Percentiles rank a stretch among this genome's conserved stretches.
phyloP scores from a whole-genome alignment of 2,329 filamentous ascomycete genomes.

The Colletotrichum caudatum region DNA sequence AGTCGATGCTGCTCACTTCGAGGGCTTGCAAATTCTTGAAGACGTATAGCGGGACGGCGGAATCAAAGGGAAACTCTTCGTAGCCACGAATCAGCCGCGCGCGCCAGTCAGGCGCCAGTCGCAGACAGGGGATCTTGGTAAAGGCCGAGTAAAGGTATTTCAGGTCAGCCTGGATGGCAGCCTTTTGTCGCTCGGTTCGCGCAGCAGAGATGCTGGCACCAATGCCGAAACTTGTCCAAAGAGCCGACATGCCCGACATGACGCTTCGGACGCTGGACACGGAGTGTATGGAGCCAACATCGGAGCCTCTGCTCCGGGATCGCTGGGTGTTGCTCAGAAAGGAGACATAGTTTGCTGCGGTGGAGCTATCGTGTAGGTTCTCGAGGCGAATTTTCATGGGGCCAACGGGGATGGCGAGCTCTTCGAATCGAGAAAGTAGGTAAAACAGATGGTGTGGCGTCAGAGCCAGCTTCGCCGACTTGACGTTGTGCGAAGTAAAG shows the following conservation, averaged over 20 bases:
- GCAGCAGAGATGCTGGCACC: constrained; percentile 82
- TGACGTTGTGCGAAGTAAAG: constrained; percentile 86
- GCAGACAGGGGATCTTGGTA: constrained; percentile 95
- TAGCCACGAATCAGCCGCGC: constrained; percentile 91
- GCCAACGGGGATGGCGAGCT: constrained; percentile 88
- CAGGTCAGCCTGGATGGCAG: constrained; percentile 84
- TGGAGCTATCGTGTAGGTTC: constrained; percentile 89
- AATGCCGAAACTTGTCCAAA: constrained; percentile 91
- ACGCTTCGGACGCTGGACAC: constrained; percentile 97
- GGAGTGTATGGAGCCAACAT: constrained; percentile 92
- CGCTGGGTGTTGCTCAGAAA: constrained; percentile 89
- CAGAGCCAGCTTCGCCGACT: constrained; percentile 90
- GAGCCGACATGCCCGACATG: constrained; percentile 94
- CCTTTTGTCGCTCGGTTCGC: constrained; percentile 90
- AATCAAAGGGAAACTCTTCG: constrained; percentile 98
- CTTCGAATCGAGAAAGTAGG: constrained; percentile 93
- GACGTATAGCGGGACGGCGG: constrained; percentile 92
- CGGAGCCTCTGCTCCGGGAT: constrained; percentile 81
- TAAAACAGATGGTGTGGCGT: constrained; percentile 98
- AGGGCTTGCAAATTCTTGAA: constrained; percentile 97
- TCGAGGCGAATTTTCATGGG: constrained; percentile 97
- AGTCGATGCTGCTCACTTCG: constrained; percentile 95
- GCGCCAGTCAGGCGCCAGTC: constrained; percentile 91
- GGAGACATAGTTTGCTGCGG: constrained; percentile 93
- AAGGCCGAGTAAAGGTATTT: constrained; percentile 98